These are phyloP conservation scores for Aspergillus funiculosus DNA, from an alignment of 495 filamentous ascomycete genomes.

Conservation along the genomic window DNA sequence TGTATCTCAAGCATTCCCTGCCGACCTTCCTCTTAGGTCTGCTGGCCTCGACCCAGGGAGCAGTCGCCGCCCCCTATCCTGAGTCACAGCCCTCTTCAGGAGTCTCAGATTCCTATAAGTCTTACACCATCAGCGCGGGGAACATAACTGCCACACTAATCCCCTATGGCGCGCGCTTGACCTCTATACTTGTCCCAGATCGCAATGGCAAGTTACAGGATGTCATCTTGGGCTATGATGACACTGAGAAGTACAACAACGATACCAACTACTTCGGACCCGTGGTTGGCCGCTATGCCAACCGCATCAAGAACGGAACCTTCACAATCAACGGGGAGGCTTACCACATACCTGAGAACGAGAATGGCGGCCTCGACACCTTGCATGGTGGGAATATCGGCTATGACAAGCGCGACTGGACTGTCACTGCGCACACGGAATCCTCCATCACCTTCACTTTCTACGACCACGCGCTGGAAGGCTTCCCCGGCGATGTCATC, in stretches of 20 bases:
- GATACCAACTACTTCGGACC: constrained; percentile 71
- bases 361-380: constrained; percentile 63
- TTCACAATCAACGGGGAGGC: constrained; percentile 62
- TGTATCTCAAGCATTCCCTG: constrained; percentile 38
- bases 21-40: constrained; percentile 34
- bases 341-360: constrained; percentile 66
- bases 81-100: constrained; percentile 23
- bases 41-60: constrained; percentile 26
- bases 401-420: constrained; percentile 79
- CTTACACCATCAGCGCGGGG: constrained; percentile 66
- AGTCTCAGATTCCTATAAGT: constrained; percentile 39
- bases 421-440: constrained; percentile 59
- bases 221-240: constrained; percentile 73
- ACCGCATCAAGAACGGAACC: constrained; percentile 80
- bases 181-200: constrained; percentile 69
- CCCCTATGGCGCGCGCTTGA: constrained; percentile 71
- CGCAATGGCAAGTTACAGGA: constrained; percentile 58
- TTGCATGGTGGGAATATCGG: constrained; percentile 78
- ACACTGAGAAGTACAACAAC: constrained; percentile 65
- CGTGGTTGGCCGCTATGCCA: constrained; percentile 76
- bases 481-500: constrained; percentile 77
- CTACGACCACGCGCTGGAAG: constrained; percentile 64
- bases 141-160: constrained; percentile 72
- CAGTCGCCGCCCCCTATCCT: constrained; percentile 11
- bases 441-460: constrained; percentile 74